These are phyloP conservation scores for Buxus sempervirens DNA, from an alignment of 164 flowering plant species.

Conservation along the genomic window DNA sequence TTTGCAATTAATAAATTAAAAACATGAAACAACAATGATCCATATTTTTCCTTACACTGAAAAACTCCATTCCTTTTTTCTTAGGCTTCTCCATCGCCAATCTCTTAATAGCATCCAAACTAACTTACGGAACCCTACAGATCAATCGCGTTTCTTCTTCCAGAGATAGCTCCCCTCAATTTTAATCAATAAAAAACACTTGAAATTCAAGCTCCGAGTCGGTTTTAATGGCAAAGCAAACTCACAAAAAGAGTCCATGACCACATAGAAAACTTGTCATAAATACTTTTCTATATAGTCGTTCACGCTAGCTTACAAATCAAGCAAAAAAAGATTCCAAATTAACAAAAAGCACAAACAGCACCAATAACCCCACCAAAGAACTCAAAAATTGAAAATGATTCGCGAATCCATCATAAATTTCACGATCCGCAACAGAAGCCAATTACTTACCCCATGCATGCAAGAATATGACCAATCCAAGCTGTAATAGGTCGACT, in stretches of 20 bases:
- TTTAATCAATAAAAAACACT: neutral
- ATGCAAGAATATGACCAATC: conserved; percentile 5
- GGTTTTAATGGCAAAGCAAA: neutral
- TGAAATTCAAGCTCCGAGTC: neutral
- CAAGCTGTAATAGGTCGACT: neutral
- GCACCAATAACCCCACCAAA: neutral
- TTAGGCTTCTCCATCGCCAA: conserved; percentile 10
- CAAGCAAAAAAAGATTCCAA: conserved; percentile 16
- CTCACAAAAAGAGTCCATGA: neutral
- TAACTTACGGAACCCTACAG: neutral
- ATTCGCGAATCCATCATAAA: neutral
- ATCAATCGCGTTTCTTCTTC: neutral
- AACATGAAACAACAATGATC: neutral
- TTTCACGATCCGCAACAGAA: neutral
- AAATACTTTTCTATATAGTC: no score
- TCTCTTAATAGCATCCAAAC: neutral
- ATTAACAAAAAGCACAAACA: neutral
- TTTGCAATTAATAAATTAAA: neutral
- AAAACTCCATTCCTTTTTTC: conserved; percentile 6
- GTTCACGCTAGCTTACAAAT: conserved; percentile 4
- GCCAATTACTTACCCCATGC: conserved; percentile 16
- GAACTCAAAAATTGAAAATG: neutral
- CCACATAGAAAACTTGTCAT: neutral
- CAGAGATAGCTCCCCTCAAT: conserved; percentile 1
- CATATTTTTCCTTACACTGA: conserved; percentile 2